Evolutionary conservation across 139 green algal species (phyloP), one percentile per base, ranked within the genome.

Genomic region (Haematococcus lacustris): DNA sequence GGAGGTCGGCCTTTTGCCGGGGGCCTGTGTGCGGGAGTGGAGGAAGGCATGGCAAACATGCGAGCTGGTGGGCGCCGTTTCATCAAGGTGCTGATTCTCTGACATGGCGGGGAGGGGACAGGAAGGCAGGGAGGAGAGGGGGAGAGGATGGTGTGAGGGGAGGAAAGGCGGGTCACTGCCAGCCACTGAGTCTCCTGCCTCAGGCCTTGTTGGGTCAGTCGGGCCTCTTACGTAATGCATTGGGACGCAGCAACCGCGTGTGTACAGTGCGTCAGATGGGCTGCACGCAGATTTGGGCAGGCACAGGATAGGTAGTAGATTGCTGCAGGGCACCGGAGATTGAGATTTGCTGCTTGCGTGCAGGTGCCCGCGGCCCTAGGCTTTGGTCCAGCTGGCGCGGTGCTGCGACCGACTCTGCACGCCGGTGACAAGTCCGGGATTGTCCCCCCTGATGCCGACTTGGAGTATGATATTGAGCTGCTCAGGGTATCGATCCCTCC

Each of bases 381-480:
- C 13, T 97, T 97, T 84, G 91, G 91, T 3, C 80, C 88, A 1
- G 61, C 61, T 1, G 92, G 91, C 26, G 70, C 75, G 2, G 73
- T 85, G n/a, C 66, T 96, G 59, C 74, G 83, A 41, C 80, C 85
- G 47, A 95, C 88, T 2, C 68, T 87, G 68, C 87, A 94, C 76
- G 90, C 90, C 32, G 79, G 84, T 17, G 84, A 89, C 50, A 96
- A 96, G 82, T 66, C 82, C 43, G 91, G 89, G 2, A 66, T 85
- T 3, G 76, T 95, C 30, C 91, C 90, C 3, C 76, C 82, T 0
- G 68, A 76, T 17, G 87, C 91, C 0, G 78, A 74, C 2, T 74
- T 97, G 51, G 79, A 81, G 38, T 96, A 96, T 77, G 82, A 92
- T 4, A 37, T 97, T 1, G 76, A 90, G 50, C 77, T 97, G 13